Evolutionary conservation across 179 eudicot genomes (phyloP).

Genomic region (Beta corolliflora): DNA sequence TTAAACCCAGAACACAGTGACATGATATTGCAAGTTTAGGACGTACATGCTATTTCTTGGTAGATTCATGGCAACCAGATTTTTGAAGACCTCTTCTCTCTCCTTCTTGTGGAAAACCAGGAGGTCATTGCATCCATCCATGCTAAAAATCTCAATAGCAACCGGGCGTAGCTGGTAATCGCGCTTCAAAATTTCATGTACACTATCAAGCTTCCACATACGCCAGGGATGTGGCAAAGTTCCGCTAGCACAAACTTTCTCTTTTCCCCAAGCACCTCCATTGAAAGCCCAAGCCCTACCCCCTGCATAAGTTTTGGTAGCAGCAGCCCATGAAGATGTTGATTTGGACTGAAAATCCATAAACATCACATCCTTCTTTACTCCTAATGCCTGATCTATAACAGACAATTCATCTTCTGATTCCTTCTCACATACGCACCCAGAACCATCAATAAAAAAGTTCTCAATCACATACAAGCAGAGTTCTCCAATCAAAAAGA

Average conservation of each 20-base stretch:
- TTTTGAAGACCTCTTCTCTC: constrained; percentile 96
- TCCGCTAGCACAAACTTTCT: constrained; percentile 68
- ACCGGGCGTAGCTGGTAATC: constrained; percentile 99
- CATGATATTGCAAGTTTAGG: constrained; percentile 7
- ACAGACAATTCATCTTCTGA: constrained; percentile 90
- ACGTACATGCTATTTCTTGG: constrained; percentile 99
- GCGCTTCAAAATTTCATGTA: constrained; percentile 96
- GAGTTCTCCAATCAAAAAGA: constrained; percentile 94
- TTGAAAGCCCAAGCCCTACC: constrained; percentile 98
- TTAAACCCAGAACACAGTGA: constrained; percentile 7
- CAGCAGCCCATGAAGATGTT: constrained; percentile 71
- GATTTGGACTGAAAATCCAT: constrained; percentile 89
- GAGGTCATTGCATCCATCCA: constrained; percentile 99
- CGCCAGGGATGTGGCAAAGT: constrained; percentile 91
- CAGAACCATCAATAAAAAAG: constrained; percentile 81
- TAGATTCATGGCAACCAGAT: constrained; percentile 93
- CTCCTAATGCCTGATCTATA: constrained; percentile 97
- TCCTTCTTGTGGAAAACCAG: constrained; percentile 98
- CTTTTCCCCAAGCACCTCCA: constrained; percentile 99
- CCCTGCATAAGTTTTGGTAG: constrained; percentile 59
- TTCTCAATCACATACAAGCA: constrained; percentile 90
- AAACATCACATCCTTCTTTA: constrained; percentile 80
- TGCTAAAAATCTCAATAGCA: constrained; percentile 96
- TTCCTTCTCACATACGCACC: constrained; percentile 93
- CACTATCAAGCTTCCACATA: constrained; percentile 98